Base-by-base conservation (phyloP, 805 yeast species). In the Kurtzmaniella cleridarum region DNA sequence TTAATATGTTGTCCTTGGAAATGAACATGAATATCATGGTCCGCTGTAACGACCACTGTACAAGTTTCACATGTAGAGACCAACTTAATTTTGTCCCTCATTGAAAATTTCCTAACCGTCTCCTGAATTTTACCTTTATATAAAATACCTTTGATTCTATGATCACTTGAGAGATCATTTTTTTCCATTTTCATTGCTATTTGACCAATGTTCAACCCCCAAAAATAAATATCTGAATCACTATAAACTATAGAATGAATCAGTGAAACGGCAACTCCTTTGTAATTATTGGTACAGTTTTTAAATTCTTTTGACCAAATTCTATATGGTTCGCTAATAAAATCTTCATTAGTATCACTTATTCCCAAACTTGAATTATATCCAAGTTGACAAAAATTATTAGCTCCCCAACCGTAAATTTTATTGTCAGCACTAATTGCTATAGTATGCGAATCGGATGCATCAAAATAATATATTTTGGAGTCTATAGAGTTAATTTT, bases 121-220 rank as follows among this genome's bases (percentile, higher is more conserved):
- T 45, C 14, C 45, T 69, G 72, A 14, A 66, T 47, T 1, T 57
- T 47, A 1, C 79, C 78, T 46, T 64, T 55, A 32, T 49, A 52
- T 1, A 46, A 46, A 7, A 65, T 53, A 45, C 59, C 62, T 23
- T 50, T 48, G 3, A 52, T 45, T 47, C 55, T 45, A 47, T 54
- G 44, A n/a, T 63, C 70, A 2, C 51, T 40, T 11, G 44, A 33
- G 5, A 46, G 39, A 2, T 27, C 28, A 11, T 18, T 39, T 3
- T 35, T 30, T 11, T 35, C 42, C 5, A 52, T 34, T 11, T 64
- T 49, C 36, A 75, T 64, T 2, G 91, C 91, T 80, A 87, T 77
- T 55, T 87, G 95, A 0, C 96, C 96, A 27, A 78, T 62, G 52
- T 87, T 84, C 28, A 81, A 60, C 2, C 96, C 96, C 95, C 95